Conservation (phyloP, 257 asterid species). For the Ilex asprella region DNA sequence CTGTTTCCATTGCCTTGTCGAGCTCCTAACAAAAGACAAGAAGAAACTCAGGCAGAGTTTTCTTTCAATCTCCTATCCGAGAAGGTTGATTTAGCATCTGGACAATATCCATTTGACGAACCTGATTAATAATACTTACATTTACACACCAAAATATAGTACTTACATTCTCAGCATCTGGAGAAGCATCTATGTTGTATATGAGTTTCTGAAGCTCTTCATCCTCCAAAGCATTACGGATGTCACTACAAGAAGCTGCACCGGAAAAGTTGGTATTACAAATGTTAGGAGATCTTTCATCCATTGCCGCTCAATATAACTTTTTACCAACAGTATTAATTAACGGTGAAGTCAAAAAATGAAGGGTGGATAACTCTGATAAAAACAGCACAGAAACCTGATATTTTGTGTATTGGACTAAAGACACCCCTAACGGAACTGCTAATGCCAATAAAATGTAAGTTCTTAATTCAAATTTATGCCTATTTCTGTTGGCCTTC, state of each 20-base stretch:
- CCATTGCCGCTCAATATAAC: not conserved
- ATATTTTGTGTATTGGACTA: too few relatives aligned
- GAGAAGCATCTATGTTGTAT: slow-evolving; percentile 38
- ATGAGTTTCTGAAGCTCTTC: slow-evolving; percentile 55
- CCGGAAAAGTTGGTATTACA: slow-evolving; percentile 2
- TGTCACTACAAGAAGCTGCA: slow-evolving; percentile 65
- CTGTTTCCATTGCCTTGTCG: slow-evolving; percentile 52
- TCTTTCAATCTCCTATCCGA: not conserved
- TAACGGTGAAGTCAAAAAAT: too few relatives aligned
- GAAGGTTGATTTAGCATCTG: too few relatives aligned
- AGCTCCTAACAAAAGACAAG: slow-evolving; percentile 31
- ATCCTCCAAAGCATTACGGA: slow-evolving; percentile 42
- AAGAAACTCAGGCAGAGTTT: not conserved
- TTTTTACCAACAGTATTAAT: too few relatives aligned
- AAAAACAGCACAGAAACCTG: too few relatives aligned
- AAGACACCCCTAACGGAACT: not conserved
- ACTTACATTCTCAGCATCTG: slow-evolving; percentile 52
- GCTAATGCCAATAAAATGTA: not conserved
- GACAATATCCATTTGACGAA: too few relatives aligned
- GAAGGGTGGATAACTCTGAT: not conserved
- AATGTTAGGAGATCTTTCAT: not conserved
- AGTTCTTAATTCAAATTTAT: too few relatives aligned
- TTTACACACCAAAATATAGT: not conserved
- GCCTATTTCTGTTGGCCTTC: too few relatives aligned
- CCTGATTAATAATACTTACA: not conserved